Conservation (phyloP, 2,329 filamentous ascomycete genomes). For the Nannizziopsis barbatae region DNA sequence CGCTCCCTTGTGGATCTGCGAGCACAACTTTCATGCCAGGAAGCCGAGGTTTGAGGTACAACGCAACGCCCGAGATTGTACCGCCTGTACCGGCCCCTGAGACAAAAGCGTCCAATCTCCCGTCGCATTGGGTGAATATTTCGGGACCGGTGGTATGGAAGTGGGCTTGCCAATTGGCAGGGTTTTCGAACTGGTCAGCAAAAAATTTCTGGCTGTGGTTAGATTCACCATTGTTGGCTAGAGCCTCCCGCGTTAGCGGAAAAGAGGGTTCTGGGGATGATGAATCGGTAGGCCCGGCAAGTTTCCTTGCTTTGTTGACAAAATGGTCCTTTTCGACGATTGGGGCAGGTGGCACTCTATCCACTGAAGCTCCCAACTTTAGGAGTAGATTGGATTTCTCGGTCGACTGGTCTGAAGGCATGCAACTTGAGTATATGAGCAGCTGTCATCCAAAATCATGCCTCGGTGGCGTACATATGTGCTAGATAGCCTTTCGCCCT, state of each 20-base stretch:
- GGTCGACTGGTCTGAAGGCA: slow-evolving; percentile 79
- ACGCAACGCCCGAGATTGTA: slow-evolving; percentile 76
- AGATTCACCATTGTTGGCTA: slow-evolving; percentile 15
- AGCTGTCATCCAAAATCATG: background rate
- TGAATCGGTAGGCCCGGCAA: slow-evolving; percentile 61
- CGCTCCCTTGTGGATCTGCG: slow-evolving; percentile 88
- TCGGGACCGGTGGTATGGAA: slow-evolving; percentile 75
- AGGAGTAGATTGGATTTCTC: slow-evolving; percentile 85
- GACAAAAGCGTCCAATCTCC: slow-evolving; percentile 72
- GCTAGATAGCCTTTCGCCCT: slow-evolving; percentile 80
- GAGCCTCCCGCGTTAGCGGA: slow-evolving; percentile 14
- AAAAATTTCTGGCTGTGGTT: slow-evolving; percentile 73
- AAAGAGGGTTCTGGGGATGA: slow-evolving; percentile 18
- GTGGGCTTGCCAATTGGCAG: slow-evolving; percentile 81
- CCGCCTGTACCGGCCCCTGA: slow-evolving; percentile 90
- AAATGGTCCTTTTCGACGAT: slow-evolving; percentile 92
- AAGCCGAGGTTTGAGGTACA: slow-evolving; percentile 67
- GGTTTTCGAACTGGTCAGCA: slow-evolving; percentile 89
- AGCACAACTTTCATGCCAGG: slow-evolving; percentile 59
- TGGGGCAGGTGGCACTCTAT: slow-evolving; percentile 78
- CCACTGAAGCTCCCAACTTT: slow-evolving; percentile 84
- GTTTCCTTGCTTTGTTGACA: slow-evolving; percentile 74
- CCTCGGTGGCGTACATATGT: slow-evolving; percentile 56
- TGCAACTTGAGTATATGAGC: slow-evolving; percentile 47
- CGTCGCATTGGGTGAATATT: slow-evolving; percentile 67